A percentile compares a stretch with the other conserved stretches of the same genome.
These are phyloP conservation scores for Trichoderma sp. DNA, from an alignment of 2,329 filamentous ascomycete species.

Conservation along the genomic window DNA sequence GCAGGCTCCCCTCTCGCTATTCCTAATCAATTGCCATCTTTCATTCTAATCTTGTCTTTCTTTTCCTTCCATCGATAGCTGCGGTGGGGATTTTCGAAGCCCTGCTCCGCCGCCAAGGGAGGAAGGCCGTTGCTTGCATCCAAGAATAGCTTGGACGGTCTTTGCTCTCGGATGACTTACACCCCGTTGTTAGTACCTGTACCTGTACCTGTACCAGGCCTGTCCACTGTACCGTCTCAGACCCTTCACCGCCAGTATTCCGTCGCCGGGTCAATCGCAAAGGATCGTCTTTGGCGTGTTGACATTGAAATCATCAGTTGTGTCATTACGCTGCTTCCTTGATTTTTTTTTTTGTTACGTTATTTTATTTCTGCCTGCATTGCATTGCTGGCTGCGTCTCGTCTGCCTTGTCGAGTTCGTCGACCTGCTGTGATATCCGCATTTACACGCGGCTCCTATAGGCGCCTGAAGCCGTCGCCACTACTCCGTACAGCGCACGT, in stretches of 20 bases:
- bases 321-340: background rate
- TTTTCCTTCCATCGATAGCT: background rate
- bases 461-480: constrained; percentile 8
- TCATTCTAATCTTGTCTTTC: background rate
- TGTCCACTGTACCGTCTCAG: no score
- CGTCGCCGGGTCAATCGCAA: constrained; percentile 9
- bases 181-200: background rate
- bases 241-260: background rate
- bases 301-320: background rate
- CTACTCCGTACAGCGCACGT: background rate
- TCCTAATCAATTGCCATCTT: constrained; percentile 6
- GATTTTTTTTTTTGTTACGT: background rate
- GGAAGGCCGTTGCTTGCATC: background rate
- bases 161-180: background rate
- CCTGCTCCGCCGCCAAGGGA: background rate
- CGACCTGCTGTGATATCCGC: background rate
- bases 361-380: background rate
- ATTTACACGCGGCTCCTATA: constrained; percentile 9
- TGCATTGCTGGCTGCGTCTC: background rate
- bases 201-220: no score
- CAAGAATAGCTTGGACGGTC: background rate
- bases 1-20: constrained; percentile 11
- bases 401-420: constrained; percentile 5
- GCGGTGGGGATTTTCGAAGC: background rate
- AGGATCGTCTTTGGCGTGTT: background rate